phyloP scores from a whole-genome alignment of 1,284 basidiomycete species.

The Ceratobasidium sp. region DNA sequence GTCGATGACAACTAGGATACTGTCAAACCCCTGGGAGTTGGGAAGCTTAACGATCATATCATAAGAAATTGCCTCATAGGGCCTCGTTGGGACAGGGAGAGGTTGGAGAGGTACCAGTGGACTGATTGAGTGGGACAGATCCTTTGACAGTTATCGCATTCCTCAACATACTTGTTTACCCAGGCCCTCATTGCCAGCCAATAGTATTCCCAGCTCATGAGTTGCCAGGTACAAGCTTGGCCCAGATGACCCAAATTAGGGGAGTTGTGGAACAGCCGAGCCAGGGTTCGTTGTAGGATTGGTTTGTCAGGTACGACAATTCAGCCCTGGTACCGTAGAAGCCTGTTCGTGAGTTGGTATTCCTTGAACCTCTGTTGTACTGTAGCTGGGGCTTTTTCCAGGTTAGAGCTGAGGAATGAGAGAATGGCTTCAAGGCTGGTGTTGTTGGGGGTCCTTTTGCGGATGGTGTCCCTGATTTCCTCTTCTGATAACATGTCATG shows the following conservation, averaged over 20 bases:
- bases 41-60: conserved; percentile 56
- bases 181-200: conserved; percentile 2
- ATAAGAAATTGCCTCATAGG: conserved; percentile 56
- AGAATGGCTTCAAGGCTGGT: background rate
- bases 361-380: background rate
- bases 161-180: conserved; percentile 35
- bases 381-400: background rate
- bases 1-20: conserved; percentile 55
- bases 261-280: background rate
- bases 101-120: conserved; percentile 53
- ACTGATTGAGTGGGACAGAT: conserved; percentile 49
- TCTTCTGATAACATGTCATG: too few species aligned
- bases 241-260: conserved; percentile 51
- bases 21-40: conserved; percentile 51
- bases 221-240: conserved; percentile 49
- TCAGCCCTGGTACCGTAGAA: background rate
- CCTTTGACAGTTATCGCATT: conserved; percentile 44
- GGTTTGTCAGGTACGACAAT: background rate
- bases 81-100: conserved; percentile 56
- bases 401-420: background rate
- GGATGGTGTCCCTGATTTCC: too few species aligned
- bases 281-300: background rate
- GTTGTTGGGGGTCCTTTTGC: too few species aligned
- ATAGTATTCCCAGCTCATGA: background rate
- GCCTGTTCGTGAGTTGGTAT: background rate